Conservation (phyloP, 2,329 filamentous ascomycete species). For the Didymosphaeria variabile region DNA sequence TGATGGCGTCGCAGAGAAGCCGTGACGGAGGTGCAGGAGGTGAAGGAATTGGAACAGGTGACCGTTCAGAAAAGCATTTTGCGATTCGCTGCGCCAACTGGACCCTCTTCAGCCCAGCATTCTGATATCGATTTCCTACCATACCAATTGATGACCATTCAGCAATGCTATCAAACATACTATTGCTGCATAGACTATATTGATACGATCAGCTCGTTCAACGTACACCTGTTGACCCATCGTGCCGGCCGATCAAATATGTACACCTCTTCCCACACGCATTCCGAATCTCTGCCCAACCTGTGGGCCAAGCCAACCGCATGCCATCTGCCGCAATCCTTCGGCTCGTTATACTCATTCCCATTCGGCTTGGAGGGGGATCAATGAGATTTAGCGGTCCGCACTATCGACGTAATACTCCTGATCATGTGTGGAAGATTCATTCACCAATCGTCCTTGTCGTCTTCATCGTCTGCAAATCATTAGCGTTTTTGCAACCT, state of each 20-base stretch:
- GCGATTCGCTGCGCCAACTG: background rate
- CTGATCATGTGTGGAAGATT: background rate
- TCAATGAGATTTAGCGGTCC: background rate
- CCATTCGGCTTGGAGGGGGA: background rate
- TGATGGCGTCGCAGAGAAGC: background rate
- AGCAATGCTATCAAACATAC: constrained; percentile 1
- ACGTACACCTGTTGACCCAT: background rate
- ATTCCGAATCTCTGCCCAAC: background rate
- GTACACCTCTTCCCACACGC: background rate
- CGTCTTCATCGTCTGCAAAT: constrained; percentile 74
- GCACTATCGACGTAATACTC: background rate
- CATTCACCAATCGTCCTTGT: constrained; percentile 76
- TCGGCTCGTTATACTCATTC: background rate
- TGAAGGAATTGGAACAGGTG: background rate
- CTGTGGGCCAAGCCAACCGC: background rate
- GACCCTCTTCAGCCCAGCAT: background rate
- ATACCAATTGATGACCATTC: background rate
- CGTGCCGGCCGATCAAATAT: background rate
- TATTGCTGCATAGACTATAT: constrained; percentile 3
- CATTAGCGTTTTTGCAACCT: constrained; percentile 35
- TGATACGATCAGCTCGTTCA: background rate
- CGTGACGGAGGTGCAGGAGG: background rate
- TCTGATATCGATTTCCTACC: background rate
- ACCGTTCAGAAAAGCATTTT: background rate
- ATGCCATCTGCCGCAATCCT: background rate